Conservation (phyloP, 1,139 yeast genomes). For the Sugiyamaella neomexicana region DNA sequence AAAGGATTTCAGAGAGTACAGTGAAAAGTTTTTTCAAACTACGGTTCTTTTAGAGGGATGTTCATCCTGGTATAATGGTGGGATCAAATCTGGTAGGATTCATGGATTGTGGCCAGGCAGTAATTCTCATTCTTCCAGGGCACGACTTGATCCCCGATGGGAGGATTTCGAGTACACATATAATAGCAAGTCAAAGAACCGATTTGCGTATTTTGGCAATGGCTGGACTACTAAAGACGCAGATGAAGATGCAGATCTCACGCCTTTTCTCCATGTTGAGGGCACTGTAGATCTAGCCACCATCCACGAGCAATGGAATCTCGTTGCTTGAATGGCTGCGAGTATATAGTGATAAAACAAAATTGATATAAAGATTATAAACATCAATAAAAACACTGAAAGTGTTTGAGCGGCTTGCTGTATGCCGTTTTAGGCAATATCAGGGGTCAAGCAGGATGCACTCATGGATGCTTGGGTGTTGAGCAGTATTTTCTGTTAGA, state of each 20-base stretch:
- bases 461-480: too few relatives aligned
- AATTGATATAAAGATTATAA: not conserved
- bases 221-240: conserved; percentile 20
- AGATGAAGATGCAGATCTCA: conserved; percentile 5
- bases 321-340: not conserved
- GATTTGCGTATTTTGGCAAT: conserved; percentile 25
- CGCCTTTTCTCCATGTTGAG: conserved; percentile 12
- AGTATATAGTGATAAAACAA: not conserved
- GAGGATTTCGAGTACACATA: conserved; percentile 25
- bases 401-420: not conserved
- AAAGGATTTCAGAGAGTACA: conserved; percentile 24
- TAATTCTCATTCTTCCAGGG: conserved; percentile 25
- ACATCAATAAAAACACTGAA: too few relatives aligned
- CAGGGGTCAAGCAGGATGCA: not conserved
- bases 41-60: conserved; percentile 28
- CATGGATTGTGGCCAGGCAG: conserved; percentile 33
- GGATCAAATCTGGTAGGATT: conserved; percentile 23
- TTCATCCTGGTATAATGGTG: conserved; percentile 30
- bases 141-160: conserved; percentile 29
- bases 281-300: conserved; percentile 14
- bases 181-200: conserved; percentile 12
- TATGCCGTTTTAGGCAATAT: not conserved
- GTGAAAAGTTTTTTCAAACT: conserved; percentile 22
- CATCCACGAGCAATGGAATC: conserved; percentile 14
- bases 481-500: too few relatives aligned